Evolutionary conservation across 1,284 basidiomycete species (phyloP).

Genomic region (Coniferiporia sulphurascens): DNA sequence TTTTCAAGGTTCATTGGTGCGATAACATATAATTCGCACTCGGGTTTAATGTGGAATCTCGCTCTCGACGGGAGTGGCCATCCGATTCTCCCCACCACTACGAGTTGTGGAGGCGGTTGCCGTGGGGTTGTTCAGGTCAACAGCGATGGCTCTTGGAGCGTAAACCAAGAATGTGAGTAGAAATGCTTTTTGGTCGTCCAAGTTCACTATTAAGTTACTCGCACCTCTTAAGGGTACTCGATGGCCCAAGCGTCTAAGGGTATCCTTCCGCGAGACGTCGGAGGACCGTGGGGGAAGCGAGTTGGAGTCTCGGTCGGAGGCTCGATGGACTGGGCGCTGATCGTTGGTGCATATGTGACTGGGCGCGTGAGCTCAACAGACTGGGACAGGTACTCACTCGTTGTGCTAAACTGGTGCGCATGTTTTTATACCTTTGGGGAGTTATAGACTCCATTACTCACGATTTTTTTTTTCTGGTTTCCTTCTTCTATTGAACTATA

Average conservation of each 20-base stretch:
- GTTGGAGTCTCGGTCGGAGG: constrained; percentile 61
- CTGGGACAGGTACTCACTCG: constrained; percentile 61
- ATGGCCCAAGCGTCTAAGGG: constrained; percentile 75
- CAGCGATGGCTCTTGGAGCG: constrained; percentile 51
- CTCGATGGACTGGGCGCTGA: constrained; percentile 49
- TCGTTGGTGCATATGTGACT: constrained; percentile 63
- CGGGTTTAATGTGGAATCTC: constrained; percentile 25
- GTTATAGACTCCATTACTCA: constrained; percentile 31
- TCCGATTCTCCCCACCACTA: constrained; percentile 48
- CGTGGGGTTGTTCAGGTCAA: constrained; percentile 63
- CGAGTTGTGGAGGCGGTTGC: constrained; percentile 60
- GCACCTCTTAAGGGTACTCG: constrained; percentile 47
- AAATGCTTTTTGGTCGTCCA: not conserved
- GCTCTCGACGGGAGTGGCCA: constrained; percentile 23
- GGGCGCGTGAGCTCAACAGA: constrained; percentile 47
- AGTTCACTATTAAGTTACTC: not conserved
- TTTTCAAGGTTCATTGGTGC: constrained; percentile 21
- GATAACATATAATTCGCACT: constrained; percentile 21
- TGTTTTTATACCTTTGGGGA: not conserved
- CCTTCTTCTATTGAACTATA: too few relatives aligned
- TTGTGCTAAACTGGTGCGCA: constrained; percentile 55
- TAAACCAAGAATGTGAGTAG: constrained; percentile 67
- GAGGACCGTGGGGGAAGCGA: constrained; percentile 64
- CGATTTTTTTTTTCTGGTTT: not conserved
- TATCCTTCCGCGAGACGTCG: constrained; percentile 58